These are phyloP conservation scores for Gynostemma pentaphyllum DNA, from an alignment of 306 rosid genomes.

Conservation along the genomic window DNA sequence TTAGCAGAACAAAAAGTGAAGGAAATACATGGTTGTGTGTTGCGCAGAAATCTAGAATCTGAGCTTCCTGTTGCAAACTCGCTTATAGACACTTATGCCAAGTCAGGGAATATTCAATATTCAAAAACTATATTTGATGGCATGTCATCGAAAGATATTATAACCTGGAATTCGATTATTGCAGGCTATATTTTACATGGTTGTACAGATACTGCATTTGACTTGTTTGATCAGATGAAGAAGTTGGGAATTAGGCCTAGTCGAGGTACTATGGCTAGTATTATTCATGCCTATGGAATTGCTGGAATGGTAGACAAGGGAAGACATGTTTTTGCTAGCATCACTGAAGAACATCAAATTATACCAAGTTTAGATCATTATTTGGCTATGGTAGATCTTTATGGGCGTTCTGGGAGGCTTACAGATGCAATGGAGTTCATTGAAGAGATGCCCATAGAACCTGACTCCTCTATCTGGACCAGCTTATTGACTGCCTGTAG, in stretches of 20 bases:
- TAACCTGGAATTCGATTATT: constrained; percentile 79
- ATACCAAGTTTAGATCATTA: constrained; percentile 68
- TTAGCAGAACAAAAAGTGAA: constrained; percentile 49
- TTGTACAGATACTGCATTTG: constrained; percentile 42
- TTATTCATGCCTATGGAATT: constrained; percentile 62
- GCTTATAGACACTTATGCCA: constrained; percentile 67
- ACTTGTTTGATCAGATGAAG: constrained; percentile 54
- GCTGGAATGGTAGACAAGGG: constrained; percentile 63
- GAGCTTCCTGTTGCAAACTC: constrained; percentile 53
- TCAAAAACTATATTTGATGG: constrained; percentile 55
- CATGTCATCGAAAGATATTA: constrained; percentile 55
- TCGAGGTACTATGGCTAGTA: constrained; percentile 68
- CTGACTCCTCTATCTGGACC: constrained; percentile 57
- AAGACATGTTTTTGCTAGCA: constrained; percentile 43
- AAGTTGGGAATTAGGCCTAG: constrained; percentile 45
- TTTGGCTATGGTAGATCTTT: constrained; percentile 58
- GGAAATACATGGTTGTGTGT: constrained; percentile 70
- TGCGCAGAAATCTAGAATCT: constrained; percentile 52
- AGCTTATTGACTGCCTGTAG: constrained; percentile 70
- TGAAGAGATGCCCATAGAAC: constrained; percentile 62
- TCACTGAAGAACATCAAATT: constrained; percentile 44
- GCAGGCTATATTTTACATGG: constrained; percentile 71
- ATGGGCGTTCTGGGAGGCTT: constrained; percentile 81
- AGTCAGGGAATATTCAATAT: constrained; percentile 60
- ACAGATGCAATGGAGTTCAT: constrained; percentile 60